phyloP scores from a whole-genome alignment of 352 stramenopile genomes.

The Globisporangium middletonii region DNA sequence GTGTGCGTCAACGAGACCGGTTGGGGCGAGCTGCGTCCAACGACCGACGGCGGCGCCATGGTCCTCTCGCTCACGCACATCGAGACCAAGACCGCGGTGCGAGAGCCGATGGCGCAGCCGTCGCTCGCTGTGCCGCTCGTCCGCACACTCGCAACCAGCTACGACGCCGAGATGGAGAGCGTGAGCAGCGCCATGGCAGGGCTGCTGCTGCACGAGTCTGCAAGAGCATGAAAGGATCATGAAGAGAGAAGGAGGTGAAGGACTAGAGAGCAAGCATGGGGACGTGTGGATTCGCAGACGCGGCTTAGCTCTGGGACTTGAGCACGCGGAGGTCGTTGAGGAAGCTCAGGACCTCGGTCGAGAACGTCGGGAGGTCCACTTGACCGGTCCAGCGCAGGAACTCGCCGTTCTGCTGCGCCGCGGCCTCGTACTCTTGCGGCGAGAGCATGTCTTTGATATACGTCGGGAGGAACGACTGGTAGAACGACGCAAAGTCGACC shows the following conservation, averaged over 20 bases:
- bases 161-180: neutral
- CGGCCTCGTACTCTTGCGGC: conserved; percentile 37
- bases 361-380: conserved; percentile 70
- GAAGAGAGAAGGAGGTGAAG: no score
- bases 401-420: conserved; percentile 41
- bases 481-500: conserved; percentile 77
- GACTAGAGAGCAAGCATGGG: no score
- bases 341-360: conserved; percentile 58
- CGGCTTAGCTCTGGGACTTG: conserved; percentile 45
- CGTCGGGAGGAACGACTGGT: conserved; percentile 50
- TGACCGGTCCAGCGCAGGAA: conserved; percentile 74
- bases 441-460: conserved; percentile 70
- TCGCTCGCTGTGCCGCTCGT: neutral
- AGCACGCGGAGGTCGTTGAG: conserved; percentile 76
- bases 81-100: neutral
- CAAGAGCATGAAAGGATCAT: no score
- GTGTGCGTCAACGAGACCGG: conserved; percentile 3
- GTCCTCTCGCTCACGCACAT: neutral
- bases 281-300: no score
- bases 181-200: neutral
- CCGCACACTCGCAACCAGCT: neutral
- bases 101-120: neutral
- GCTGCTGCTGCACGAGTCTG: neutral
- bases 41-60: neutral
- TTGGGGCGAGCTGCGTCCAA: conserved; percentile 1